phyloP scores from a whole-genome alignment of 352 stramenopile species.

The Phytophthora pluvialis region DNA sequence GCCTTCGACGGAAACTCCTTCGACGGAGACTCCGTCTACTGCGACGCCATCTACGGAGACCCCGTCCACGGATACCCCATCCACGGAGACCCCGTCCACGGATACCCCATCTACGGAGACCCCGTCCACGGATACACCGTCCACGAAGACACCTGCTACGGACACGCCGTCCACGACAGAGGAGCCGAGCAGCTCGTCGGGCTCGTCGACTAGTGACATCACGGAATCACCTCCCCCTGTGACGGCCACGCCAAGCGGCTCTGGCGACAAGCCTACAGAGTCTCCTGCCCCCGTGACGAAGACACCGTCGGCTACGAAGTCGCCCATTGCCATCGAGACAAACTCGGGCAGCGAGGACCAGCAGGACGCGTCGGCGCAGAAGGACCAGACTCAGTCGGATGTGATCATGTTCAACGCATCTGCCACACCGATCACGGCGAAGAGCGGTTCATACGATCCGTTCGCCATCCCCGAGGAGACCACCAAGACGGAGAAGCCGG shows the following conservation, averaged over 20 bases:
- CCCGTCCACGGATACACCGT: slow-evolving; percentile 5
- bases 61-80: slow-evolving; percentile 3
- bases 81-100: slow-evolving; percentile 7
- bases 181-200: slow-evolving; percentile 18
- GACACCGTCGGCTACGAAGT: slow-evolving; percentile 30
- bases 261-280: slow-evolving; percentile 13
- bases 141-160: slow-evolving; percentile 17
- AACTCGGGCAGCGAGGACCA: slow-evolving; percentile 40
- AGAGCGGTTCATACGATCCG: slow-evolving; percentile 44
- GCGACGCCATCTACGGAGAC: slow-evolving; percentile 13
- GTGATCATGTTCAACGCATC: slow-evolving; percentile 58
- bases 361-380: slow-evolving; percentile 31
- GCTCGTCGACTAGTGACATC: background rate
- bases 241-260: slow-evolving; percentile 15
- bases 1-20: background rate
- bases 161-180: slow-evolving; percentile 17
- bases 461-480: slow-evolving; percentile 58
- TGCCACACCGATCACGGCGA: slow-evolving; percentile 35
- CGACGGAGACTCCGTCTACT: slow-evolving; percentile 7
- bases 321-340: slow-evolving; percentile 52
- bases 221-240: slow-evolving; percentile 30
- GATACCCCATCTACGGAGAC: slow-evolving; percentile 11
- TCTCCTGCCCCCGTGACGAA: slow-evolving; percentile 31
- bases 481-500: slow-evolving; percentile 39
- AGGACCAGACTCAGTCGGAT: slow-evolving; percentile 51